A percentile compares a stretch with the other conserved stretches of the same genome.
phyloP scores from a whole-genome alignment of 2,329 filamentous ascomycete species.

The Dactylonectria macrodidyma region DNA sequence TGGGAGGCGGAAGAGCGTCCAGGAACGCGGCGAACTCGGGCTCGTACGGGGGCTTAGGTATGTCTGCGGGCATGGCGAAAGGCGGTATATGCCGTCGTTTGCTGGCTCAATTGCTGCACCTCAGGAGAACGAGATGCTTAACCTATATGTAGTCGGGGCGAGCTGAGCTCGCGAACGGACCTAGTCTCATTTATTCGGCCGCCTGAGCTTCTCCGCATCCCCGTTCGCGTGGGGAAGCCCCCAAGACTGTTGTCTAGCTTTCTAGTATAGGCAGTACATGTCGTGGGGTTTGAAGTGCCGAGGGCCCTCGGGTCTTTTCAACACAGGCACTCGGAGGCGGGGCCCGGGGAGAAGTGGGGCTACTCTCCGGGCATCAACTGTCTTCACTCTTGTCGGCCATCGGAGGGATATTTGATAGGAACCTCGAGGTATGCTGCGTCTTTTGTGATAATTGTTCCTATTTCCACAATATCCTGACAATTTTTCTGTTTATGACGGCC shows the following conservation, averaged over 20 bases:
- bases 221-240: conserved; percentile 12
- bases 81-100: background rate
- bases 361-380: background rate
- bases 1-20: conserved; percentile 27
- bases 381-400: background rate
- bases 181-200: background rate
- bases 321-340: background rate
- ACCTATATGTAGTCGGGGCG: background rate
- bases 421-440: background rate
- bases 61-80: conserved; percentile 29
- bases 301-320: conserved; percentile 27
- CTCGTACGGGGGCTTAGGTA: conserved; percentile 40
- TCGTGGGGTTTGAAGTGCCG: conserved; percentile 23
- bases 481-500: background rate
- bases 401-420: background rate
- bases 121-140: background rate
- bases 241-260: conserved; percentile 5
- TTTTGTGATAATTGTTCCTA: background rate
- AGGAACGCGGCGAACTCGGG: conserved; percentile 39
- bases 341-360: conserved; percentile 24
- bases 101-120: background rate
- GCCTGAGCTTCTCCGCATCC: conserved; percentile 11
- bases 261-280: background rate
- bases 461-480: background rate
- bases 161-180: background rate